phyloP scores from a whole-genome alignment of 768 basidiomycete genomes.

The Mycena latifolia region DNA sequence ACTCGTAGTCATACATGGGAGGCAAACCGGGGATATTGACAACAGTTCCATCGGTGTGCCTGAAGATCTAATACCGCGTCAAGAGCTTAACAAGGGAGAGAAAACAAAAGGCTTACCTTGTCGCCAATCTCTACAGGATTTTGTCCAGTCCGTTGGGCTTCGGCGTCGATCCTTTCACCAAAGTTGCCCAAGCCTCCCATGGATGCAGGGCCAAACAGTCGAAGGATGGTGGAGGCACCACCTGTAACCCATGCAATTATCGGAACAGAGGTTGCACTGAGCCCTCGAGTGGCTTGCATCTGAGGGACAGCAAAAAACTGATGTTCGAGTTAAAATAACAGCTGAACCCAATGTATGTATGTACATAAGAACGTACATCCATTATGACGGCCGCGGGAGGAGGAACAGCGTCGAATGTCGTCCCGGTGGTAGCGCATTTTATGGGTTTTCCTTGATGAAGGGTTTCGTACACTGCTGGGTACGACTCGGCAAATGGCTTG shows the following conservation, averaged over 20 bases:
- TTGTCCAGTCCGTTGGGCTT: slow-evolving; percentile 10
- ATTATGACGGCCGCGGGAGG: slow-evolving; percentile 13
- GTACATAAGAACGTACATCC: slow-evolving; percentile 1
- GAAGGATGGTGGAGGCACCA: slow-evolving; percentile 10
- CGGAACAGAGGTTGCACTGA: background rate
- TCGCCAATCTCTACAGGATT: slow-evolving; percentile 13
- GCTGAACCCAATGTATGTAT: background rate
- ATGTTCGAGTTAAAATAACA: background rate
- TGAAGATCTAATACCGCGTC: background rate
- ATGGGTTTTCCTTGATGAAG: slow-evolving; percentile 10
- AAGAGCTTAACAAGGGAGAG: background rate
- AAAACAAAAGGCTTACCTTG: background rate
- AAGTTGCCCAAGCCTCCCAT: slow-evolving; percentile 21
- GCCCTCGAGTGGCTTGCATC: slow-evolving; percentile 13
- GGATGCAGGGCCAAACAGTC: slow-evolving; percentile 17
- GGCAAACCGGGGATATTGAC: slow-evolving; percentile 10
- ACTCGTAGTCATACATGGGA: no score
- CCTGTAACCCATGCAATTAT: slow-evolving; percentile 12
- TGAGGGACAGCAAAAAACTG: slow-evolving; percentile 22
- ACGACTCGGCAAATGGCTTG: slow-evolving; percentile 21
- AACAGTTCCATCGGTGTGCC: slow-evolving; percentile 15
- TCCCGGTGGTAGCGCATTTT: slow-evolving; percentile 12
- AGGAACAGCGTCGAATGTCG: slow-evolving; percentile 6
- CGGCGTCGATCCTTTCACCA: slow-evolving; percentile 13
- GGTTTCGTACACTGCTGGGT: slow-evolving; percentile 1